These are phyloP conservation scores for Firmiana major DNA, from an alignment of 345 rosid genomes.

Conservation along the genomic window DNA sequence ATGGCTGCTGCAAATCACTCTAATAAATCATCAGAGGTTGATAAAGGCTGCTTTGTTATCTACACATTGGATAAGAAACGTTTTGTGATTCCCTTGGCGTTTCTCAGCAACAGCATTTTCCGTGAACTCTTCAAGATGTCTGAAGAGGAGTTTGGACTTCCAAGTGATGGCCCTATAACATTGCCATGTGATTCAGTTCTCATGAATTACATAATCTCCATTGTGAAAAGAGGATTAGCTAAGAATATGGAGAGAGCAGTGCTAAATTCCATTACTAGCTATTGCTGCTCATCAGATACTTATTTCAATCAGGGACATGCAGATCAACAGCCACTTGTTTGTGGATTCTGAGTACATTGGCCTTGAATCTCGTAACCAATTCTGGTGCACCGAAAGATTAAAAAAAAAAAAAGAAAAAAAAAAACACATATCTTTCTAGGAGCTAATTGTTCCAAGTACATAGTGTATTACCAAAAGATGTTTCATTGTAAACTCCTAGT, in stretches of 20 bases:
- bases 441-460: not conserved
- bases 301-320: not conserved
- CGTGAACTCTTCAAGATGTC: slow-evolving; percentile 11
- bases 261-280: not conserved
- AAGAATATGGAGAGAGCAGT: not conserved
- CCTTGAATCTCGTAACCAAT: not conserved
- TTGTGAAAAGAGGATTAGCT: not conserved
- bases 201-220: slow-evolving; percentile 9
- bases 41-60: slow-evolving; percentile 11
- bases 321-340: not conserved
- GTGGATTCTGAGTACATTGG: not conserved
- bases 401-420: not conserved
- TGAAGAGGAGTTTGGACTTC: slow-evolving; percentile 16
- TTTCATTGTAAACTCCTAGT: not conserved
- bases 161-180: slow-evolving; percentile 9
- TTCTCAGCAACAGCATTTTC: slow-evolving; percentile 4
- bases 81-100: slow-evolving; percentile 13
- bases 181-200: slow-evolving; percentile 13
- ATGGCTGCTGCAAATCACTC: not conserved
- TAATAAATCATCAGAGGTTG: not conserved
- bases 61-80: slow-evolving; percentile 15
- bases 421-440: not conserved
- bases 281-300: not conserved
- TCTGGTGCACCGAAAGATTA: no score
- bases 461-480: not conserved